phyloP scores from a whole-genome alignment of 768 basidiomycete genomes.

The Phylloporus rhodoxanthus region DNA sequence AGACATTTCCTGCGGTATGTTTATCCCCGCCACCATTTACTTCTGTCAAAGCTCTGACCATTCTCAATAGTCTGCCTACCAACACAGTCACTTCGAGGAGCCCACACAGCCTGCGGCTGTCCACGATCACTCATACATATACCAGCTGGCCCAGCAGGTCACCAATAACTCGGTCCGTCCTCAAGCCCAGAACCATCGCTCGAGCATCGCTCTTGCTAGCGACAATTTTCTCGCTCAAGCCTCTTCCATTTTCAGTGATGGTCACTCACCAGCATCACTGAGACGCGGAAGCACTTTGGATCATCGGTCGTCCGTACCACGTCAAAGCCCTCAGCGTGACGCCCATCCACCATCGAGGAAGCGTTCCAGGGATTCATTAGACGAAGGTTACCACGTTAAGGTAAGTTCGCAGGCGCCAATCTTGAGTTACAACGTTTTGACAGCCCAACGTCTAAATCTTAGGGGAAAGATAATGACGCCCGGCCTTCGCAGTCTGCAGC shows the following conservation, averaged over 20 bases:
- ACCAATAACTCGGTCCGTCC: constrained; percentile 15
- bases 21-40: not conserved
- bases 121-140: constrained; percentile 21
- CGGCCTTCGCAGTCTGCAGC: constrained; percentile 15
- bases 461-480: constrained; percentile 24
- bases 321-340: constrained; percentile 15
- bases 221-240: constrained; percentile 30
- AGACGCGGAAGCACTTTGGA: constrained; percentile 17
- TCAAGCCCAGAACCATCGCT: constrained; percentile 28
- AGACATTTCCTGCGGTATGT: constrained; percentile 16
- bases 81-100: constrained; percentile 13
- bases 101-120: constrained; percentile 3
- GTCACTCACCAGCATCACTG: constrained; percentile 6
- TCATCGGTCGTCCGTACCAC: constrained; percentile 10
- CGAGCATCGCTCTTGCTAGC: constrained; percentile 30
- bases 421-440: constrained; percentile 24
- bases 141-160: constrained; percentile 21
- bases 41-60: constrained; percentile 4
- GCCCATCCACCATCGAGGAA: constrained; percentile 27
- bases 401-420: constrained; percentile 27
- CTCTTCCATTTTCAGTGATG: constrained; percentile 27
- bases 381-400: constrained; percentile 27
- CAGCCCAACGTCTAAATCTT: constrained; percentile 19
- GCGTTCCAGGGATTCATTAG: constrained; percentile 29
- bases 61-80: constrained; percentile 14